Percentiles rank a stretch among this genome's conserved stretches.
These are phyloP conservation scores for Mycena vitilis DNA, from an alignment of 768 basidiomycete species.

Conservation along the genomic window DNA sequence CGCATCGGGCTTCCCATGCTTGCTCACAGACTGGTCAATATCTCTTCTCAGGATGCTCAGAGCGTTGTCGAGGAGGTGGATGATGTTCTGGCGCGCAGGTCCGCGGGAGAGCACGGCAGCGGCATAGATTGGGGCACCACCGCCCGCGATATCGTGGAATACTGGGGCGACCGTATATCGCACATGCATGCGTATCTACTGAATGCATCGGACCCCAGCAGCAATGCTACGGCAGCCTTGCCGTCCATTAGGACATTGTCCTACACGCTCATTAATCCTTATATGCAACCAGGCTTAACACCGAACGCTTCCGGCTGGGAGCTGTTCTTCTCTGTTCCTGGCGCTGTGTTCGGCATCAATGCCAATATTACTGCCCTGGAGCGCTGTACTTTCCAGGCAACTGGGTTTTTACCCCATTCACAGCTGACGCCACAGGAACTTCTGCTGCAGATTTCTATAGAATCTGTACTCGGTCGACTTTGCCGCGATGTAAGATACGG, in stretches of 20 bases:
- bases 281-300: slow-evolving; percentile 35
- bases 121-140: slow-evolving; percentile 32
- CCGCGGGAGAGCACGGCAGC: slow-evolving; percentile 19
- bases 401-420: slow-evolving; percentile 32
- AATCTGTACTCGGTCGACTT: slow-evolving; percentile 34
- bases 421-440: slow-evolving; percentile 34
- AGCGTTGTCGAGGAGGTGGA: slow-evolving; percentile 35
- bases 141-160: slow-evolving; percentile 31
- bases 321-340: slow-evolving; percentile 32
- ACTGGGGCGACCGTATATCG: slow-evolving; percentile 37
- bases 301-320: slow-evolving; percentile 38
- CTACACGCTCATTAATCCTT: slow-evolving; percentile 36
- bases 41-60: slow-evolving; percentile 36
- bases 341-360: not conserved
- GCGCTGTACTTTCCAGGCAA: slow-evolving; percentile 35
- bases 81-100: slow-evolving; percentile 22
- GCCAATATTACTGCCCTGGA: slow-evolving; percentile 33
- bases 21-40: slow-evolving; percentile 32
- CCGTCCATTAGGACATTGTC: slow-evolving; percentile 33
- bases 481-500: slow-evolving; percentile 30
- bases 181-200: slow-evolving; percentile 34
- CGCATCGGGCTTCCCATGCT: slow-evolving; percentile 34
- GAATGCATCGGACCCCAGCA: slow-evolving; percentile 28
- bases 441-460: slow-evolving; percentile 30
- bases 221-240: slow-evolving; percentile 30